Evolutionary conservation across 805 yeast species (phyloP).

Genomic region (Ogataea wickerhamii): DNA sequence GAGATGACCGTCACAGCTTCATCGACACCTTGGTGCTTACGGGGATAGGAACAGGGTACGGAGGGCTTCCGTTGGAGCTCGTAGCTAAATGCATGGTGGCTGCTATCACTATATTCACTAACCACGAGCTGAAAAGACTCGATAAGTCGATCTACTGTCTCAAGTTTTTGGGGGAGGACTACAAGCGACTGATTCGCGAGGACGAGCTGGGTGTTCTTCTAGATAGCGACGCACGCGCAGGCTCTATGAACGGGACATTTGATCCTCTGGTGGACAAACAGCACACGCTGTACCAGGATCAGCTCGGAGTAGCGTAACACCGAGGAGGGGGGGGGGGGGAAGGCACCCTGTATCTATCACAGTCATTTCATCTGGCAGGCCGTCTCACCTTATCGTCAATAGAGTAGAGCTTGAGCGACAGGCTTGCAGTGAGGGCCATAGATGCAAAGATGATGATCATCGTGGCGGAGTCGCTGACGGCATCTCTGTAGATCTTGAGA

Average conservation of each 20-base stretch:
- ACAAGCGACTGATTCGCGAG: constrained; percentile 9
- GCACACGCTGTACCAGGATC: constrained; percentile 13
- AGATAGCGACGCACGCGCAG: not conserved
- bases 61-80: constrained; percentile 29
- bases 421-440: constrained; percentile 21
- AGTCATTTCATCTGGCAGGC: constrained; percentile 2
- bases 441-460: constrained; percentile 25
- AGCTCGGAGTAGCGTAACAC: too few relatives aligned
- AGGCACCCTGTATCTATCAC: too few relatives aligned
- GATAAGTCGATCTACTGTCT: constrained; percentile 25
- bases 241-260: constrained; percentile 2
- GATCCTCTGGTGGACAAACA: constrained; percentile 16
- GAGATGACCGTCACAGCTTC: constrained; percentile 14
- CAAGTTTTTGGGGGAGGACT: constrained; percentile 26
- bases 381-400: constrained; percentile 2
- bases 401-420: constrained; percentile 21
- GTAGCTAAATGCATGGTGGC: constrained; percentile 36
- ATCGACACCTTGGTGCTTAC: constrained; percentile 32
- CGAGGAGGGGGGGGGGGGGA: too few relatives aligned
- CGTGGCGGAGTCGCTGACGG: constrained; percentile 26
- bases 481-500: constrained; percentile 28
- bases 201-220: constrained; percentile 10
- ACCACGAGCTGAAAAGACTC: constrained; percentile 9
- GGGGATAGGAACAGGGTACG: constrained; percentile 41
- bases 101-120: constrained; percentile 30